phyloP scores from a whole-genome alignment of 2,329 filamentous ascomycete species.

The Talaromyces sp. region DNA sequence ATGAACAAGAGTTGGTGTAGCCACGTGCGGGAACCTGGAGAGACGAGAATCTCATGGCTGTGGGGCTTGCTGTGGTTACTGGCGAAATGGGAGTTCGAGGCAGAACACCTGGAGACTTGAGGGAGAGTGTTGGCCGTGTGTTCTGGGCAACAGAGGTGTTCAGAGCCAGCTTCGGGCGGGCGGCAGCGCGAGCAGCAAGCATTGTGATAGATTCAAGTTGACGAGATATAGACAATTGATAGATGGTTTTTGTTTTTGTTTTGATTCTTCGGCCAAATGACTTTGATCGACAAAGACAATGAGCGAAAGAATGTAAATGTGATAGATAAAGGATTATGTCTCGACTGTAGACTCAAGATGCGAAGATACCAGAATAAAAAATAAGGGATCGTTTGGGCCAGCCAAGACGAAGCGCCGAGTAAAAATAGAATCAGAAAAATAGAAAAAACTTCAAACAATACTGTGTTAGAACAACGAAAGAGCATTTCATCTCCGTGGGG shows the following conservation, averaged over 20 bases:
- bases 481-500: conserved; percentile 12
- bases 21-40: conserved; percentile 44
- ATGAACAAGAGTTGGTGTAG: conserved; percentile 49
- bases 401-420: conserved; percentile 43
- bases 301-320: conserved; percentile 5
- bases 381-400: conserved; percentile 45
- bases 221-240: conserved; percentile 6
- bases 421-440: conserved; percentile 39
- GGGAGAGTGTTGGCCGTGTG: conserved; percentile 41
- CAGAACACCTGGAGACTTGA: conserved; percentile 46
- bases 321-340: conserved; percentile 15
- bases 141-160: conserved; percentile 45
- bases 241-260: conserved; percentile 13
- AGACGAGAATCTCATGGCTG: conserved; percentile 45
- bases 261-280: conserved; percentile 8
- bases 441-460: conserved; percentile 37
- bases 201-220: conserved; percentile 31
- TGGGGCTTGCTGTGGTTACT: conserved; percentile 45
- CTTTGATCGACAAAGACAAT: conserved; percentile 42
- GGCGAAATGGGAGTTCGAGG: conserved; percentile 49
- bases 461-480: conserved; percentile 26
- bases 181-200: conserved; percentile 41
- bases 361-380: conserved; percentile 13
- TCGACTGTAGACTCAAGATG: background rate
- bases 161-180: conserved; percentile 52